Base-by-base conservation (phyloP, 257 asterid genomes). In the Asclepias syriaca region DNA sequence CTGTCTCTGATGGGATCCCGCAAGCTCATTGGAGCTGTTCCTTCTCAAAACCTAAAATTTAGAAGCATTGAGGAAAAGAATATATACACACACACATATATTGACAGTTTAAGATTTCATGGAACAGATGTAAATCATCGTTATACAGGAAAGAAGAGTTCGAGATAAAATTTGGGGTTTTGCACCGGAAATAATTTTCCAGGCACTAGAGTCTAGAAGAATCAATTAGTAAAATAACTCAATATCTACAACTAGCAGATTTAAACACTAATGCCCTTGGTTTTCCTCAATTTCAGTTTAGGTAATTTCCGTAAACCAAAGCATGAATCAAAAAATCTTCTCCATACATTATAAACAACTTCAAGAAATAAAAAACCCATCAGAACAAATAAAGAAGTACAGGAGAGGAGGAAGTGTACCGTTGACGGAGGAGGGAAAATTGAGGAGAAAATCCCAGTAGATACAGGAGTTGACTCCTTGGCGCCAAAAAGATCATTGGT, bases 401-500 rank as follows among this genome's bases (percentile, higher is more conserved):
- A 6, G 27, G 1, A 12, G 12, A 59, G 34, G 58, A 66, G 27
- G 43, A 22, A 64, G 12, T 0, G 32, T 83, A 84, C 91, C 80
- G 55, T 43, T 19, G 87, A 61, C 2, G 81, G 88, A 29, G 85
- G 77, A 13, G 85, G 82, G 54, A 86, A 86, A 32, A 86, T 74
- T 27, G 88, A 74, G 53, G 91, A 81, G 84, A 86, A 78, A 73
- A 65, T 71, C 50, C 79, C 83, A 14, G 75, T 12, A 13, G 86
- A 73, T 43, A 9, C 48, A 43, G 48, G 10, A 43, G 74, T 34
- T 9, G 86, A 70, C 48, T 80, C 75, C 68, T 67, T 72, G 21
- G 76, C 53, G 70, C 81, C 85, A 60, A 81, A 85, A 58, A 83
- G 82, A 75, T 81, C 84, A 61, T 53, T 65, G 45, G 81, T 68